These are phyloP conservation scores for Chrysophaeum taylorii DNA, from an alignment of 352 stramenopile genomes.

Conservation along the genomic window DNA sequence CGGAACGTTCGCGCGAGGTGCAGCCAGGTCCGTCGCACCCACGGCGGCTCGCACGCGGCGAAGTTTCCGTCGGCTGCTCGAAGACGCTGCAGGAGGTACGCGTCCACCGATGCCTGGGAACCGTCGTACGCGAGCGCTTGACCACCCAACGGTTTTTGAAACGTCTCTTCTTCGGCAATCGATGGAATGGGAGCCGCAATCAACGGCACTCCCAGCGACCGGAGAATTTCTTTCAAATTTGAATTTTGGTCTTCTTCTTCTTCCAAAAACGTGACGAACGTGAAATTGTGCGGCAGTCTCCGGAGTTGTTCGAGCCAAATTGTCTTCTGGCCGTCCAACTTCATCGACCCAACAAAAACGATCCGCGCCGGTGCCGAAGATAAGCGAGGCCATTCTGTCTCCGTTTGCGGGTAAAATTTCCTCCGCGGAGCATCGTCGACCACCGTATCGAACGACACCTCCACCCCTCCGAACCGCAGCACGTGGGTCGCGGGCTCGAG, in stretches of 20 bases:
- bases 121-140: no score
- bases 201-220: background rate
- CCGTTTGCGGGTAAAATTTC: background rate
- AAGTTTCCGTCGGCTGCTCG: slow-evolving; percentile 7
- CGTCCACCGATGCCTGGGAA: background rate
- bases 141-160: background rate
- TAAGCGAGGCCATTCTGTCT: background rate
- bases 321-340: slow-evolving; percentile 38
- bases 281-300: no score
- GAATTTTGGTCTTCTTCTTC: slow-evolving; percentile 12
- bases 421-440: background rate
- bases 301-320: slow-evolving; percentile 42
- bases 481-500: slow-evolving; percentile 9
- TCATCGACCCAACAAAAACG: slow-evolving; percentile 18
- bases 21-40: slow-evolving; percentile 24
- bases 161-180: slow-evolving; percentile 8
- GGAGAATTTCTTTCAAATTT: background rate
- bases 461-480: background rate
- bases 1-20: slow-evolving; percentile 22
- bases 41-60: slow-evolving; percentile 26
- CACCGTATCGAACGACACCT: background rate
- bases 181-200: background rate
- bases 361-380: background rate
- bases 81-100: slow-evolving; percentile 21
- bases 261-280: slow-evolving; percentile 24